phyloP scores from a whole-genome alignment of 495 filamentous ascomycete genomes.

The Daldinia decipiens region DNA sequence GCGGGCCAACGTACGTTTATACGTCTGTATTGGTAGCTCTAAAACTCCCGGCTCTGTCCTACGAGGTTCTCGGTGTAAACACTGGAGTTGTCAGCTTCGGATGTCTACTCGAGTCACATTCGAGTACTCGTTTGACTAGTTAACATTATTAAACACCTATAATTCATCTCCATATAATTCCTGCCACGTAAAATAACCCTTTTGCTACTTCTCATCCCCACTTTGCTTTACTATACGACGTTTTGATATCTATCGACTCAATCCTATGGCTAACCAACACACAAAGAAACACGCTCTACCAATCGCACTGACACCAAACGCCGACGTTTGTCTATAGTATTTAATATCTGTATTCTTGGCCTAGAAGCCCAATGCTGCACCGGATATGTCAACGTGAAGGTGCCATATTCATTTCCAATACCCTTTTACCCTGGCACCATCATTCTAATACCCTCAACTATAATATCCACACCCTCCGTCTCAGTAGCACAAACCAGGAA shows the following conservation, averaged over 20 bases:
- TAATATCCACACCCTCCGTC: not conserved
- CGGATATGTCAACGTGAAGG: not conserved
- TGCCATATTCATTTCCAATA: conserved; percentile 22
- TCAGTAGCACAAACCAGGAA: conserved; percentile 11
- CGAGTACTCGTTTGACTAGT: not conserved
- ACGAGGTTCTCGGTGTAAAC: not conserved
- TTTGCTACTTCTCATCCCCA: not conserved
- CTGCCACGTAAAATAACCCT: not conserved
- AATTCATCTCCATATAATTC: not conserved
- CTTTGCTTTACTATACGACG: not conserved
- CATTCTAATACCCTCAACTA: conserved; percentile 8
- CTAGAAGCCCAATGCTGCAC: conserved; percentile 17
- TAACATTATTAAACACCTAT: not conserved
- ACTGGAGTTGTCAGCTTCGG: not conserved
- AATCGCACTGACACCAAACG: conserved; percentile 1
- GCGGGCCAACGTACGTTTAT: not conserved
- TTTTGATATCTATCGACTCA: conserved; percentile 2
- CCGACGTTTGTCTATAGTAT: conserved; percentile 23
- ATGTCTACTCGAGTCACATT: not conserved
- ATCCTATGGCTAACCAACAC: conserved; percentile 5
- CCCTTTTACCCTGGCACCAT: conserved; percentile 17
- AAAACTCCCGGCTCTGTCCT: not conserved
- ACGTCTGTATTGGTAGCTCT: not conserved
- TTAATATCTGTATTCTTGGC: conserved; percentile 21
- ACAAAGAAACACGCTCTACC: conserved; percentile 12